Evolutionary conservation across 257 asterid genomes (phyloP), one percentile per base, ranked within the genome.

Genomic region (Nemophila menziesii): DNA sequence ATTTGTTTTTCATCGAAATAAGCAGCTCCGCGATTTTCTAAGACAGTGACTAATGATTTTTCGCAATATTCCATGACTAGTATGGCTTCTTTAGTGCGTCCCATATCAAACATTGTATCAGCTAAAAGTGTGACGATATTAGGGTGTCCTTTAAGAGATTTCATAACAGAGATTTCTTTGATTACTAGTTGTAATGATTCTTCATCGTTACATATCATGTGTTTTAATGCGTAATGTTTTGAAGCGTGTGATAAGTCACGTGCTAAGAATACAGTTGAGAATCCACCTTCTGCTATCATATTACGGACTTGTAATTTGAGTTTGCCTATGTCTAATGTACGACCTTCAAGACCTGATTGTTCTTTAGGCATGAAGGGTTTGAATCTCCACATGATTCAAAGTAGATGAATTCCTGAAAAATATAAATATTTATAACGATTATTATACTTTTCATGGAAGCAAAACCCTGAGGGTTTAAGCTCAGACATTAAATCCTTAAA

Each of bases 1-100:
- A 60, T 69, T 79, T 90, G 92, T 64, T 81, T 90, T 81, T 90
- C 98, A 47, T 90, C 96, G 62, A 78, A 81, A 64, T 63, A 90
- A 48, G 92, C 96, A 46, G 92, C 79, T 55, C 93, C 98, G 57
- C 98, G 73, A 63, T 69, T 75, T 60, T 85, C 98, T 57, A 90
- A 78, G 62, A 85, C 86, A 60, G 60, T 79, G 62, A 85, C 83
- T 61, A 90, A 74, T 36, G 94, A 78, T 61, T 72, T 77, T 61
- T 81, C 98, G 63, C 96, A 90, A 57, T 70, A 90, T 55, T 90
- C 98, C 96, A 85, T 75, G 44, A 85, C 80, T 72, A 90, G 92
- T 43, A 90, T 29, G 52, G 96, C 85, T 77, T 90, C 98, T 67
- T 79, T 81, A 3, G 96, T 81, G 23, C 96, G 95, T 8, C 96